Evolutionary conservation across 2,329 filamentous ascomycete species (phyloP), one percentile per base, ranked within the genome.

Genomic region (Colletotrichum agaves): DNA sequence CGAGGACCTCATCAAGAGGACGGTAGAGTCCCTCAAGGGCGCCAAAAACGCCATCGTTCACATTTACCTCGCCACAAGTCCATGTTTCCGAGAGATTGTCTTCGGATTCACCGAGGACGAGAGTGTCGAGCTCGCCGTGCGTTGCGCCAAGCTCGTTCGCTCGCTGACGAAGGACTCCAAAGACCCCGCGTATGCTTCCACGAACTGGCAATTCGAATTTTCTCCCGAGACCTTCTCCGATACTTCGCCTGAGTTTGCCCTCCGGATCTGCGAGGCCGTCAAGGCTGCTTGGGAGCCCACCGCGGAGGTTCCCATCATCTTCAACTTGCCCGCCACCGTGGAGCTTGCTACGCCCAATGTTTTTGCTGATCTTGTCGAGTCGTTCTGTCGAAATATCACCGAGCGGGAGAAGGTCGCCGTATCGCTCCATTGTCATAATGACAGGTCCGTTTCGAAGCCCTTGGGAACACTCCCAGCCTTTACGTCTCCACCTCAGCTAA

Each of bases 311-410:
- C 93, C 91, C 53, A 93, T 99, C 79, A 97, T 99, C 77, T 96
- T 99, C 86, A 98, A 98, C 82, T 86, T 99, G 58, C 95, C 96
- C 0, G 95, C 96, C 2, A 99, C 96, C 0, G 95, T 98, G 39
- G 96, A 99, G 82, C 90, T 98, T 90, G 83, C 93, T 0, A 98
- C 96, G 1, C 94, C 94, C 37, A 99, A 99, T 77, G 88, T 98
- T 53, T 99, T 96, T 78, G 96, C 96, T 56, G 96, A 99, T 76
- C 92, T 97, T 82, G 93, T 99, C 70, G 96, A 99, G 78, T 97
- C 93, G 82, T 99, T 99, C 80, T 97, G 93, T 83, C 88, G 85
- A 59, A 86, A 95, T 77, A 94, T 98, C 76, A 86, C 87, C 0
- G 92, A 97, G 79, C 86, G 94, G 59, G 91, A 97, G 75, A 96